Evolutionary conservation across 371 early-diverging fungal genomes (phyloP).

Genomic region (Mortierella sp.): DNA sequence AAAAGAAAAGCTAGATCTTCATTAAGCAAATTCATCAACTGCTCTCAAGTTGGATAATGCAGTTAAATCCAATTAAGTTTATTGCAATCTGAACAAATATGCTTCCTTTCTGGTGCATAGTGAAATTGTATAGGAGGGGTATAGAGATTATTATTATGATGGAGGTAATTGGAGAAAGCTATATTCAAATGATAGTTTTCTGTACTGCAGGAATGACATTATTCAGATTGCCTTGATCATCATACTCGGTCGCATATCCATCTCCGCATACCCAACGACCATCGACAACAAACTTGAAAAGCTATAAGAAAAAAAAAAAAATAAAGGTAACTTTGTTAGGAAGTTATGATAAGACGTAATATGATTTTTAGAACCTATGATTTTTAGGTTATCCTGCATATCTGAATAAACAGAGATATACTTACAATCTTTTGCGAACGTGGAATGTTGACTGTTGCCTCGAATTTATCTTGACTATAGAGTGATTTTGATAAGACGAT

Average conservation of each 20-base stretch:
- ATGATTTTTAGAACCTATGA: not conserved
- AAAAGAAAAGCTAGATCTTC: not conserved
- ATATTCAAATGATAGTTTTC: not conserved
- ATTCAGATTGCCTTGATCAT: constrained; percentile 55
- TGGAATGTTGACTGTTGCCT: constrained; percentile 42
- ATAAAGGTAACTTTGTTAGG: not conserved
- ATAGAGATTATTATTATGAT: not conserved
- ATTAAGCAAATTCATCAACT: no score
- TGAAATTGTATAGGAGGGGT: not conserved
- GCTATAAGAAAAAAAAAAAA: constrained; percentile 15
- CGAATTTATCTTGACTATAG: constrained; percentile 21
- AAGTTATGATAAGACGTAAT: not conserved
- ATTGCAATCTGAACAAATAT: no score
- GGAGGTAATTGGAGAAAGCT: not conserved
- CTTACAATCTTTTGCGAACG: constrained; percentile 32
- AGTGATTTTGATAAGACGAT: constrained; percentile 12
- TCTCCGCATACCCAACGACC: constrained; percentile 59
- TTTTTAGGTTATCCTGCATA: not conserved
- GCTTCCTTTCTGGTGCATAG: no score
- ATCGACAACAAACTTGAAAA: constrained; percentile 64
- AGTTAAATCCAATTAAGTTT: no score
- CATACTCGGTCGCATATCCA: constrained; percentile 47
- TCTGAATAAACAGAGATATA: not conserved
- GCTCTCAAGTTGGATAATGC: no score
- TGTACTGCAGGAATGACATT: constrained; percentile 45